Base-by-base conservation (phyloP, 495 filamentous ascomycete species). In the Jackrogersella multiformis region DNA sequence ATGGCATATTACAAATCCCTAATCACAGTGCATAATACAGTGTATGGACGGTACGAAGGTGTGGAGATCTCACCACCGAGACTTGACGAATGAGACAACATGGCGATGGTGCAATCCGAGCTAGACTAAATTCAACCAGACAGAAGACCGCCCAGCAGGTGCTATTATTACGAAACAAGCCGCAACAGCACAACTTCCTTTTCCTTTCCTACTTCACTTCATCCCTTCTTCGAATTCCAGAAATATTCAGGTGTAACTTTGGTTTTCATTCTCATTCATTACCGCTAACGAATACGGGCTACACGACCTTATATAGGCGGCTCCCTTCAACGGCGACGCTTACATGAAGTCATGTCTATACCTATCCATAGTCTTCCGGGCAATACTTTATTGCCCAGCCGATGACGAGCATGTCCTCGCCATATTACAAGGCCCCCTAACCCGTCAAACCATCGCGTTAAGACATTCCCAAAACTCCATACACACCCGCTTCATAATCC, bases 81-180 rank as follows among this genome's bases (percentile, higher is more conserved):
- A 10, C 10, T 34, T 12, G 64, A 48, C 68, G 52, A 71, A 71
- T 71, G 62, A 63, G 53, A 68, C 39, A 63, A 56, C 24, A 68
- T 38, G 32, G 34, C 48, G 46, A 75, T 75, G 64, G 70, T 61
- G 73, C 73, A 73, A 75, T 75, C 62, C 35, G 61, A 64, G 70
- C 73, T 73, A 75, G 59, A 28, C 70, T 66, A 56, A 66, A 66
- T 30, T 68, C 41, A 51, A 68, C 63, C 21, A 55, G 55, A 41
- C 13, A 56, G 39, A 42, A 28, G 53, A 69, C 44, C n/a, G n/a
- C n/a, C n/a, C n/a, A n/a, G n/a, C n/a, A n/a, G n/a, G n/a, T 64
- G 63, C 55, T 66, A 68, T 68, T 70, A 59, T 61, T 58, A 49
- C 39, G 42, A 71, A 60, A 69, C 64, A 61, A 75, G 67, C 67